Conservation (phyloP, 1,139 yeast genomes). For the Tardiomyces depauwii region DNA sequence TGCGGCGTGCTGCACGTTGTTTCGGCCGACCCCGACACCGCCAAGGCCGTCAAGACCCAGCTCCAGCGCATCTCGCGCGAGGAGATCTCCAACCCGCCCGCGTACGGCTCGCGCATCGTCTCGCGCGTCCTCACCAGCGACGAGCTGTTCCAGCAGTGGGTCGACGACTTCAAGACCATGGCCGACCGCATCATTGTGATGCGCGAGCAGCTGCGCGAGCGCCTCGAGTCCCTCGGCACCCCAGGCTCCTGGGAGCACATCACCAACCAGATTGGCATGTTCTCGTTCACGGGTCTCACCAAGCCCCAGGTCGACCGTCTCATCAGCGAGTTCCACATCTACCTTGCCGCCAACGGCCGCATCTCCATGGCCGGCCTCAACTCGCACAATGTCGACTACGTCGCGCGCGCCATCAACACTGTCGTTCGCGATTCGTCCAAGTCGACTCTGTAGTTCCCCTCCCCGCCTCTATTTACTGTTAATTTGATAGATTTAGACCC, state of each 20-base stretch:
- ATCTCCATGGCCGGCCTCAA: slow-evolving; percentile 87
- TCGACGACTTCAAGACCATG: slow-evolving; percentile 62
- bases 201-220: slow-evolving; percentile 38
- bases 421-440: slow-evolving; percentile 25
- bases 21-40: slow-evolving; percentile 15
- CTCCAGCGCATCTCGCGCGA: slow-evolving; percentile 72
- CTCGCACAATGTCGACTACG: slow-evolving; percentile 65
- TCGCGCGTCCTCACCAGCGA: slow-evolving; percentile 58
- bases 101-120: slow-evolving; percentile 86
- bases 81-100: slow-evolving; percentile 88
- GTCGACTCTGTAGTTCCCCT: too few species aligned
- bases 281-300: slow-evolving; percentile 77
- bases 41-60: slow-evolving; percentile 55
- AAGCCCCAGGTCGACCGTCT: slow-evolving; percentile 59
- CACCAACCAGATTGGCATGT: slow-evolving; percentile 91
- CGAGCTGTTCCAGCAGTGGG: slow-evolving; percentile 62
- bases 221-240: slow-evolving; percentile 45
- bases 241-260: slow-evolving; percentile 78
- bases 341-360: slow-evolving; percentile 83
- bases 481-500: too few species aligned
- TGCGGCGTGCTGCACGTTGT: slow-evolving; percentile 78
- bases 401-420: slow-evolving; percentile 63
- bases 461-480: too few species aligned
- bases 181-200: slow-evolving; percentile 67
- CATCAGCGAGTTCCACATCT: slow-evolving; percentile 63